Evolutionary conservation across 495 filamentous ascomycete species (phyloP).

Genomic region (Hyphodiscus hymeniophilus): DNA sequence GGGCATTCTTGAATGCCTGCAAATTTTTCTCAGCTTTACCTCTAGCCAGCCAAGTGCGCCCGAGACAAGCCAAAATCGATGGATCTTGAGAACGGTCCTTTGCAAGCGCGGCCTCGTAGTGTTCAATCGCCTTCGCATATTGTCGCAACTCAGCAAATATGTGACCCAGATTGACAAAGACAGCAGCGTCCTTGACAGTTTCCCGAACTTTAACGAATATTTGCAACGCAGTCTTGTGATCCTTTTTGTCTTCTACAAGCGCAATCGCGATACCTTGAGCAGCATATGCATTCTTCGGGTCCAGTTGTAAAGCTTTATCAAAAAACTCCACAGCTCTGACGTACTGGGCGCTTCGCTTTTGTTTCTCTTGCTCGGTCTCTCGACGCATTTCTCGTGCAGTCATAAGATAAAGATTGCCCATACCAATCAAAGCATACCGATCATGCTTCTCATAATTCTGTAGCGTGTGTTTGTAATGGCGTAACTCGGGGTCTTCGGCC

Average conservation of each 20-base stretch:
- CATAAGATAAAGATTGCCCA: conserved; percentile 87
- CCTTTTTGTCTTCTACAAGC: conserved; percentile 85
- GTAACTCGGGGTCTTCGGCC: conserved; percentile 80
- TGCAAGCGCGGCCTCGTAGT: conserved; percentile 81
- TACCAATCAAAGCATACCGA: conserved; percentile 84
- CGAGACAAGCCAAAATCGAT: conserved; percentile 80
- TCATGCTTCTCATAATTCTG: conserved; percentile 96
- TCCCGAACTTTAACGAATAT: conserved; percentile 85
- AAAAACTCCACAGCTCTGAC: conserved; percentile 94
- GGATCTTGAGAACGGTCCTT: conserved; percentile 76
- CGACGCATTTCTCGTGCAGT: conserved; percentile 89
- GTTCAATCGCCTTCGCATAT: conserved; percentile 82
- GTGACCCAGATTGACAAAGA: conserved; percentile 88
- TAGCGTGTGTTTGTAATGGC: conserved; percentile 92
- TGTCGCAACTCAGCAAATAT: conserved; percentile 84
- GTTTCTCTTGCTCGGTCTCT: conserved; percentile 79
- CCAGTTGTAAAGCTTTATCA: conserved; percentile 89
- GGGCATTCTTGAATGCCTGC: conserved; percentile 71
- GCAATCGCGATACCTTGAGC: conserved; percentile 95
- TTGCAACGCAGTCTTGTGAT: conserved; percentile 68
- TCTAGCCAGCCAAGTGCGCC: conserved; percentile 85
- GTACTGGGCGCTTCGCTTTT: conserved; percentile 80
- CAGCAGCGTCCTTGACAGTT: conserved; percentile 74
- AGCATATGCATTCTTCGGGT: conserved; percentile 88
- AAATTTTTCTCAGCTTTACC: conserved; percentile 74